These are phyloP conservation scores for Fomitopsis pinicola DNA, from an alignment of 1,284 basidiomycete genomes.

Conservation along the genomic window DNA sequence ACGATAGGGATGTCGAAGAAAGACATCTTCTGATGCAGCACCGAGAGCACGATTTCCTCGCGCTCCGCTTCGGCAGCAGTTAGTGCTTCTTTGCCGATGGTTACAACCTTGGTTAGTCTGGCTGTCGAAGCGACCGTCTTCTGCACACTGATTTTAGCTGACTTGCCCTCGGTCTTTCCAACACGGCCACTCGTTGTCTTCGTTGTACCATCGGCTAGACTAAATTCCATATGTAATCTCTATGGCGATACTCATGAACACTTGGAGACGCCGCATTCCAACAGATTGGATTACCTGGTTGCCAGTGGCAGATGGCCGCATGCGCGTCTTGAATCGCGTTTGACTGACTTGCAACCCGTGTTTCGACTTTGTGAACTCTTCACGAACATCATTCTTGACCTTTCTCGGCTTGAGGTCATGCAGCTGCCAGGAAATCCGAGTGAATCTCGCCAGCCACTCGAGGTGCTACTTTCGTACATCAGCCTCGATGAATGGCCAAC, in stretches of 20 bases:
- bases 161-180: constrained; percentile 7
- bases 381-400: constrained; percentile 22
- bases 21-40: constrained; percentile 3
- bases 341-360: constrained; percentile 13
- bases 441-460: constrained; percentile 12
- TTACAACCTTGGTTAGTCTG: constrained; percentile 11
- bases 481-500: not conserved
- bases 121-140: constrained; percentile 2
- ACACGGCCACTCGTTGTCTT: constrained; percentile 3
- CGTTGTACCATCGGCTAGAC: not conserved
- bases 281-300: constrained; percentile 10
- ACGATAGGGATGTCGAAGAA: constrained; percentile 9
- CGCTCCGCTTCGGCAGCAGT: constrained; percentile 14
- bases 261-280: not conserved
- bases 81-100: constrained; percentile 16
- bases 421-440: constrained; percentile 17
- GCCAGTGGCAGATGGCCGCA: constrained; percentile 3
- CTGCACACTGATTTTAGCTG: constrained; percentile 7
- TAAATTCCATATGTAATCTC: constrained; percentile 4
- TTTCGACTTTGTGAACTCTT: constrained; percentile 2
- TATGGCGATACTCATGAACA: not conserved
- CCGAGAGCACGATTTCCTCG: constrained; percentile 3
- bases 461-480: constrained; percentile 8
- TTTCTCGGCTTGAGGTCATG: constrained; percentile 19
- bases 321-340: constrained; percentile 20